Conservation (phyloP, 768 basidiomycete genomes). For the Pulveroboletus sp. region DNA sequence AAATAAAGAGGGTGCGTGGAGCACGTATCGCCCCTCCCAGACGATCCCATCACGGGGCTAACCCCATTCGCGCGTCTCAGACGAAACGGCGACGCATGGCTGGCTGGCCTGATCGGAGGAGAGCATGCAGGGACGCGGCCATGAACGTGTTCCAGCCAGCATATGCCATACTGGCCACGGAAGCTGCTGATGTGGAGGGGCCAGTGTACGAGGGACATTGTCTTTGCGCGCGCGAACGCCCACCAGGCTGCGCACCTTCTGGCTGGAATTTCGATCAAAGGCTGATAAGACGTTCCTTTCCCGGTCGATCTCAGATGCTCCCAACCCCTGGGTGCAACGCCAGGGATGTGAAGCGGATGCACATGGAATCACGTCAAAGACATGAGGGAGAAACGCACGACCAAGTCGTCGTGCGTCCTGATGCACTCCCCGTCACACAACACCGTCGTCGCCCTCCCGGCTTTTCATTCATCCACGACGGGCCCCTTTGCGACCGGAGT, state of each 20-base stretch:
- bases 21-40: neutral
- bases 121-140: conserved; percentile 20
- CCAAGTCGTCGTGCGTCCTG: conserved; percentile 9
- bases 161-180: conserved; percentile 4
- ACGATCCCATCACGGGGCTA: conserved; percentile 10
- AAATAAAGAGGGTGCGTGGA: neutral
- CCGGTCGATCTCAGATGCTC: conserved; percentile 24
- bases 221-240: too few relatives aligned
- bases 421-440: too few relatives aligned
- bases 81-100: conserved; percentile 9
- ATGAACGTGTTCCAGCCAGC: conserved; percentile 23
- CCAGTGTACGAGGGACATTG: conserved; percentile 13
- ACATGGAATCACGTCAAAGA: conserved; percentile 23
- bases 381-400: conserved; percentile 21
- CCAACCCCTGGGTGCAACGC: conserved; percentile 16
- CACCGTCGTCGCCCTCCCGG: conserved; percentile 4
- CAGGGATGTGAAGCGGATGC: conserved; percentile 8
- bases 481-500: conserved; percentile 19
- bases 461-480: conserved; percentile 8
- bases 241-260: conserved; percentile 2
- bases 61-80: conserved; percentile 15
- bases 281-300: conserved; percentile 24
- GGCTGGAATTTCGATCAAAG: conserved; percentile 21
- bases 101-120: conserved; percentile 18
- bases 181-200: conserved; percentile 9